Conservation (phyloP, 352 stramenopile genomes). For the Phytophthora tentaculata region DNA sequence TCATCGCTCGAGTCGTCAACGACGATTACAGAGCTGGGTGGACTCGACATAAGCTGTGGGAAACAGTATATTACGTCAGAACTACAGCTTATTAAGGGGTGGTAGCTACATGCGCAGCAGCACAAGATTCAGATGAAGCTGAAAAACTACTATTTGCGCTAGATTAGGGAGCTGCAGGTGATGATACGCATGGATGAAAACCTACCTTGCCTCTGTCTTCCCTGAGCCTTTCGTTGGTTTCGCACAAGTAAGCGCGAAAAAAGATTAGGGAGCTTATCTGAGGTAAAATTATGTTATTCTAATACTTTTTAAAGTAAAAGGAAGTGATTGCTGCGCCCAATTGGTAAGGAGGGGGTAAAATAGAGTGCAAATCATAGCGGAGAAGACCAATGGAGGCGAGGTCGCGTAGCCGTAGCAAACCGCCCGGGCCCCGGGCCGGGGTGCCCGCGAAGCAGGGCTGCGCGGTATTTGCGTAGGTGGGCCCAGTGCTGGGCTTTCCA, state of each 20-base stretch:
- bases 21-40: constrained; percentile 44
- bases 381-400: too few relatives aligned
- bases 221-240: constrained; percentile 22
- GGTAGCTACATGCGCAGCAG: not conserved
- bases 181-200: constrained; percentile 2
- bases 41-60: constrained; percentile 35
- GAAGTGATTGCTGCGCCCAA: too few relatives aligned
- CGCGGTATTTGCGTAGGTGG: too few relatives aligned
- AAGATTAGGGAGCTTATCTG: constrained; percentile 1
- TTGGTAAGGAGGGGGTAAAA: too few relatives aligned
- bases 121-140: not conserved
- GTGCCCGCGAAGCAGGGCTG: too few relatives aligned
- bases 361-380: too few relatives aligned
- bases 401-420: too few relatives aligned
- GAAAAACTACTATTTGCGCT: not conserved
- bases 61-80: constrained; percentile 17
- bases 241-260: constrained; percentile 5
- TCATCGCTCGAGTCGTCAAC: constrained; percentile 63
- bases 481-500: too few relatives aligned
- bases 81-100: not conserved
- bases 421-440: too few relatives aligned
- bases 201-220: constrained; percentile 21
- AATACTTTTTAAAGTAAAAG: too few relatives aligned
- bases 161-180: not conserved
- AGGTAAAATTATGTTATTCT: too few relatives aligned